phyloP scores from a whole-genome alignment of 177 flowering plant species.

The Tripterygium wilfordii region DNA sequence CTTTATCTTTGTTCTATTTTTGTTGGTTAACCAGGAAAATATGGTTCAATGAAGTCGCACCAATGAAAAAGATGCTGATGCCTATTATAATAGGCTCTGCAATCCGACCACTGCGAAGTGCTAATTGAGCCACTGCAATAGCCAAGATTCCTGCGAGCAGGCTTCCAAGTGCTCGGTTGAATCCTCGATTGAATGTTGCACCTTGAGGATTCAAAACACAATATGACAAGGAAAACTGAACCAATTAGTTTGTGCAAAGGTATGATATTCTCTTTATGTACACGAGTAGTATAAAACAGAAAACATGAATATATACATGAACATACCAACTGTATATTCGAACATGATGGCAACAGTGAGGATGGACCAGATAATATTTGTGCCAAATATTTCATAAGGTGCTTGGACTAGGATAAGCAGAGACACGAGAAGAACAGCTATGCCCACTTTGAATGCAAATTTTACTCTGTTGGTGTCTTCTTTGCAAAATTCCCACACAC shows the following conservation, averaged over 20 bases:
- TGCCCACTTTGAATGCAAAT: slow-evolving; percentile 72
- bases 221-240: too few species aligned
- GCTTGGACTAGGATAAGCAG: slow-evolving; percentile 63
- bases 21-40: neutral
- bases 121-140: slow-evolving; percentile 46
- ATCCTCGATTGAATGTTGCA: slow-evolving; percentile 74
- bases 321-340: slow-evolving; percentile 92
- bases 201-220: slow-evolving; percentile 27
- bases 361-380: slow-evolving; percentile 82
- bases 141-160: slow-evolving; percentile 75
- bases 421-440: slow-evolving; percentile 75
- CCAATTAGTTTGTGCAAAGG: too few species aligned
- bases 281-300: too few species aligned
- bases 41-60: slow-evolving; percentile 14
- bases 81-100: slow-evolving; percentile 70
- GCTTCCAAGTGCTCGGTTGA: slow-evolving; percentile 88
- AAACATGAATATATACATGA: neutral
- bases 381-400: slow-evolving; percentile 70
- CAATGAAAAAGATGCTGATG: slow-evolving; percentile 66
- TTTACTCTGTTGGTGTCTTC: slow-evolving; percentile 64
- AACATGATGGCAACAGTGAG: slow-evolving; percentile 91
- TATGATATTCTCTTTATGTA: too few species aligned
- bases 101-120: slow-evolving; percentile 36
- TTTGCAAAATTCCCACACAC: slow-evolving; percentile 50
- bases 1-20: neutral